Conservation (phyloP, 2,329 filamentous ascomycete genomes). For the Sporothrix variecibatus region DNA sequence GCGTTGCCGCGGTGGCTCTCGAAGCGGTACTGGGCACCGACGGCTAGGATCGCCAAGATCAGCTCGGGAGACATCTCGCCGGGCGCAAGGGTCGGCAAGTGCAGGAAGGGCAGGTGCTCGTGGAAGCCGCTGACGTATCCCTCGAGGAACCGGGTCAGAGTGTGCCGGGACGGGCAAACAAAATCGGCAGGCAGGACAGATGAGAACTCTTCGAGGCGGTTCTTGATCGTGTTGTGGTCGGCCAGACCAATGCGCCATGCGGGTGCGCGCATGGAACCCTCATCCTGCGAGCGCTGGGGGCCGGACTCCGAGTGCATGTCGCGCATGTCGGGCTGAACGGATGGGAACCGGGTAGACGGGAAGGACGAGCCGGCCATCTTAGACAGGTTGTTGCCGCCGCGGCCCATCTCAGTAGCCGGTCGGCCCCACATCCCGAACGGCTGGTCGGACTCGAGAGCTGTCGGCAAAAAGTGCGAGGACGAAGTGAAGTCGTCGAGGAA, state of each 20-base stretch:
- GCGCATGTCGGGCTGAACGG: constrained; percentile 55
- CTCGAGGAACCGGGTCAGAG: constrained; percentile 67
- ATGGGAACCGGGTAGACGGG: constrained; percentile 56
- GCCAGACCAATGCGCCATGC: constrained; percentile 53
- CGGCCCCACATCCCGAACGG: constrained; percentile 55
- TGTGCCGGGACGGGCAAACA: constrained; percentile 68
- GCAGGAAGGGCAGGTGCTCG: constrained; percentile 62
- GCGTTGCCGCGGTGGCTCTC: constrained; percentile 61
- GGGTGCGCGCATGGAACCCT: constrained; percentile 40
- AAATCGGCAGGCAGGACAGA: constrained; percentile 63
- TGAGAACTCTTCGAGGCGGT: constrained; percentile 62
- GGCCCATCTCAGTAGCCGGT: constrained; percentile 43
- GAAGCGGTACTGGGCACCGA: constrained; percentile 67
- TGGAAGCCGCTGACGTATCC: constrained; percentile 70
- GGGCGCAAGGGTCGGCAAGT: constrained; percentile 65
- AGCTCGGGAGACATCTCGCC: constrained; percentile 68
- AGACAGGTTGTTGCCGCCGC: constrained; percentile 41
- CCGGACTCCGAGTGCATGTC: constrained; percentile 42
- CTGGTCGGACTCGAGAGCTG: constrained; percentile 56
- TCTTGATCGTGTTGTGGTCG: constrained; percentile 59
- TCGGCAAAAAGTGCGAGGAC: constrained; percentile 57
- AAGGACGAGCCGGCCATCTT: constrained; percentile 53
- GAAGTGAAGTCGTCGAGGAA: constrained; percentile 60
- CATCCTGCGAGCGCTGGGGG: constrained; percentile 43
- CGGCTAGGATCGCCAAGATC: constrained; percentile 65